phyloP scores from a whole-genome alignment of 2,329 filamentous ascomycete species.

The Cordyceps cicadae region DNA sequence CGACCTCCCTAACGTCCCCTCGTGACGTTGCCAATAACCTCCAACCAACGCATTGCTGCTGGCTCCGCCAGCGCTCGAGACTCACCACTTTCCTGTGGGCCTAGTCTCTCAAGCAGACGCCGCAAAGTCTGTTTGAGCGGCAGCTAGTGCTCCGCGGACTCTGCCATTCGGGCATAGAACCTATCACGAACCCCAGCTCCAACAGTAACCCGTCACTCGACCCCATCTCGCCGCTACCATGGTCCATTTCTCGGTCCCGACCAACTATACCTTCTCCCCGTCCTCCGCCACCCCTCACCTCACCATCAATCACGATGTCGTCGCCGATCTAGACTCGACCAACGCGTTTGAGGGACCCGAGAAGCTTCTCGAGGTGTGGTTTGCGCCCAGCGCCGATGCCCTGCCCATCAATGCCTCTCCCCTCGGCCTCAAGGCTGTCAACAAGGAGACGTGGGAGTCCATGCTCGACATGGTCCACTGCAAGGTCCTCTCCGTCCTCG shows the following conservation, averaged over 20 bases:
- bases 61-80: slow-evolving; percentile 73
- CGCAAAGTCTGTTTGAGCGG: slow-evolving; percentile 94
- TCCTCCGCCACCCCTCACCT: slow-evolving; percentile 78
- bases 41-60: slow-evolving; percentile 53
- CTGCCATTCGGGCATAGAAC: slow-evolving; percentile 31
- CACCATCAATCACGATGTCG: slow-evolving; percentile 94
- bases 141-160: slow-evolving; percentile 91
- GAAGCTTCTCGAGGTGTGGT: slow-evolving; percentile 98
- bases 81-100: slow-evolving; percentile 68
- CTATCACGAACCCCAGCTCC: slow-evolving; percentile 17
- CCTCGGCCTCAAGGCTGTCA: slow-evolving; percentile 77
- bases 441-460: slow-evolving; percentile 78
- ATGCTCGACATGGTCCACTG: slow-evolving; percentile 99
- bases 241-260: slow-evolving; percentile 74
- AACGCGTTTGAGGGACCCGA: slow-evolving; percentile 98
- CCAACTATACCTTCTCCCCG: slow-evolving; percentile 74
- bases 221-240: slow-evolving; percentile 38
- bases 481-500: slow-evolving; percentile 90
- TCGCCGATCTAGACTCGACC: slow-evolving; percentile 83
- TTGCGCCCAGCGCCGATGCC: slow-evolving; percentile 67
- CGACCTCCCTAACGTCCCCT: slow-evolving; percentile 85
- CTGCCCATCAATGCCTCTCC: slow-evolving; percentile 63
- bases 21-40: slow-evolving; percentile 47
- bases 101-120: slow-evolving; percentile 95
- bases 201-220: slow-evolving; percentile 14